Evolutionary conservation across 106 monocot genomes (phyloP).

Genomic region (Dendrobium huoshanense): DNA sequence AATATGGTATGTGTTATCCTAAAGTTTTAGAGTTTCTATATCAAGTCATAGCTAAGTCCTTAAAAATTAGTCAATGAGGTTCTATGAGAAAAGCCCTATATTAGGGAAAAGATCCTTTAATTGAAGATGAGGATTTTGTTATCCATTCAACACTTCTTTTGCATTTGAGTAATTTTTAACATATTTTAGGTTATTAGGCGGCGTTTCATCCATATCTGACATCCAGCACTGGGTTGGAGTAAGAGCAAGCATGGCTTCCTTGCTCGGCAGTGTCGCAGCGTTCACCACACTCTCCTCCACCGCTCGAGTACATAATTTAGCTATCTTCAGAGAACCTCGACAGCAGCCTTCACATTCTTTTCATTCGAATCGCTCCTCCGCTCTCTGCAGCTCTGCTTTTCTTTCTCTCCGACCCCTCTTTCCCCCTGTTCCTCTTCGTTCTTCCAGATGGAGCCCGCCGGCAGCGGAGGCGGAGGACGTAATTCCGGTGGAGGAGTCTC

Average conservation of each 20-base stretch:
- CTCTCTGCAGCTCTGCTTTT: background rate
- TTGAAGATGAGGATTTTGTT: too few relatives aligned
- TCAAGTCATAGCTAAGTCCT: too few relatives aligned
- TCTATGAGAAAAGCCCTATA: too few relatives aligned
- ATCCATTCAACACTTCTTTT: too few relatives aligned
- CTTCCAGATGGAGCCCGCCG: constrained; percentile 14
- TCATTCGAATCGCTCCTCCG: constrained; percentile 7
- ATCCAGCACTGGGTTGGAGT: background rate
- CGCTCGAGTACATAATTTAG: background rate
- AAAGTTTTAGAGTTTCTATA: too few relatives aligned
- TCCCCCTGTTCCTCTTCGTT: background rate
- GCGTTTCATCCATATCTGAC: background rate
- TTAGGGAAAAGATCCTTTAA: too few relatives aligned
- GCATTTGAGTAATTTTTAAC: too few relatives aligned
- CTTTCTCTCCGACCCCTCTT: constrained; percentile 6
- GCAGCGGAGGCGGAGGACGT: constrained; percentile 19
- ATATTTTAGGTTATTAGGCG: too few relatives aligned
- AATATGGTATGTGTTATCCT: too few relatives aligned
- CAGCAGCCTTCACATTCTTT: background rate
- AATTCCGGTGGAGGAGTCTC: constrained; percentile 9
- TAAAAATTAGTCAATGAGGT: too few relatives aligned
- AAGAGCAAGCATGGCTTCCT: background rate
- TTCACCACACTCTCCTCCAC: background rate
- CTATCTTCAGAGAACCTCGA: constrained; percentile 2
- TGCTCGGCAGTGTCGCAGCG: background rate